Percentiles rank a stretch among this genome's conserved stretches.
Evolutionary conservation across 2,329 filamentous ascomycete species (phyloP).

Genomic region (Bipolaris gigantea): DNA sequence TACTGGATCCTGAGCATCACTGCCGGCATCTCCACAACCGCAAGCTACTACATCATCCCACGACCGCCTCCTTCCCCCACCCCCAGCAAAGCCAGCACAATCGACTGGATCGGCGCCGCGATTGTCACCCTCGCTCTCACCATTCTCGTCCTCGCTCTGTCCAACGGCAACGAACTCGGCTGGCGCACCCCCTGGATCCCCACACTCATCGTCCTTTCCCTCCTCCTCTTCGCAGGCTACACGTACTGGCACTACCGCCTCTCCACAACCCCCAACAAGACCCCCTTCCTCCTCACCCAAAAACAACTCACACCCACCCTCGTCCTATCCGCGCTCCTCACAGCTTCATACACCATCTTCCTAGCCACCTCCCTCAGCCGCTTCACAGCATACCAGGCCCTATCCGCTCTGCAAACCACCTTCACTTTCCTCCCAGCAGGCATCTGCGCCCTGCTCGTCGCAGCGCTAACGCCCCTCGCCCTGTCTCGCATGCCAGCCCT

Average conservation of each 20-base stretch:
- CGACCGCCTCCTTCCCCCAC: conserved; percentile 45
- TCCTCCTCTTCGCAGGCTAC: conserved; percentile 60
- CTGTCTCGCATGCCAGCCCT: conserved; percentile 59
- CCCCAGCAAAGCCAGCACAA: conserved; percentile 47
- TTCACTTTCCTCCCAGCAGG: conserved; percentile 67
- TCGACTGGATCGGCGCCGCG: conserved; percentile 69
- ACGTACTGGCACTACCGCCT: conserved; percentile 64
- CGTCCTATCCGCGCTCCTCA: too few relatives aligned
- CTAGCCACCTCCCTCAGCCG: too few relatives aligned
- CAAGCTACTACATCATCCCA: conserved; percentile 64
- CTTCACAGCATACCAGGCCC: too few relatives aligned
- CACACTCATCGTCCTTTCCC: conserved; percentile 59
- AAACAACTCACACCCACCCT: conserved; percentile 49
- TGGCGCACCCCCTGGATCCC: conserved; percentile 67
- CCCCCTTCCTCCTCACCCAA: conserved; percentile 65
- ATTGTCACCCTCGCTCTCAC: conserved; percentile 65
- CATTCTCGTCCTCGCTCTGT: conserved; percentile 66
- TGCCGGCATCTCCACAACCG: conserved; percentile 58
- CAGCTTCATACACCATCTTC: too few relatives aligned
- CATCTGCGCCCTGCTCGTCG: conserved; percentile 60
- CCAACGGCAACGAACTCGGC: conserved; percentile 69
- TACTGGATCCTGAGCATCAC: conserved; percentile 64
- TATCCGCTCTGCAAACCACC: too few relatives aligned
- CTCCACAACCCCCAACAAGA: conserved; percentile 54
- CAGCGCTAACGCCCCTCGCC: conserved; percentile 51